phyloP scores from a whole-genome alignment of 257 asterid genomes.

The Anisodus tanguticus region DNA sequence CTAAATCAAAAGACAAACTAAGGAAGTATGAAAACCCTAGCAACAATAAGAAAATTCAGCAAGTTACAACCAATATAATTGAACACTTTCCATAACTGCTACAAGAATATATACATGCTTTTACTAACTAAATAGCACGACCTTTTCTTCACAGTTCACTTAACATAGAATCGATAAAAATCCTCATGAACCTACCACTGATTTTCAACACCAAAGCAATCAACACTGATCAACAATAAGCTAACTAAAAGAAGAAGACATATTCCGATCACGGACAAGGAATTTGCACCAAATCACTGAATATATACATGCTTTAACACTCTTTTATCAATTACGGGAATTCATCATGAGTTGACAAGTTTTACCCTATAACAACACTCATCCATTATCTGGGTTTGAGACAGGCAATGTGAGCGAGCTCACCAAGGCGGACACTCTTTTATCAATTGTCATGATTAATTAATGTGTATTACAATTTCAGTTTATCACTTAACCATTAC shows the following conservation, averaged over 20 bases:
- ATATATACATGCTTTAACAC: background rate
- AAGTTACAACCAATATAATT: background rate
- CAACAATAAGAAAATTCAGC: background rate
- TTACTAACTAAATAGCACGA: background rate
- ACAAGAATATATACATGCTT: background rate
- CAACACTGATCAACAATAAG: background rate
- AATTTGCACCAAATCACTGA: constrained; percentile 19
- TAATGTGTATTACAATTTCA: background rate
- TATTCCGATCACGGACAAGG: background rate
- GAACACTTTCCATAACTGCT: background rate
- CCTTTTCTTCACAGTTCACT: background rate
- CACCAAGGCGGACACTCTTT: background rate
- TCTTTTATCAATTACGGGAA: background rate
- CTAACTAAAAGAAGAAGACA: background rate
- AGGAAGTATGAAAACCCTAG: background rate
- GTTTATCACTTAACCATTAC: background rate
- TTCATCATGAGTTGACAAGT: background rate
- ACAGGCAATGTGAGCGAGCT: background rate
- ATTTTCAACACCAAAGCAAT: background rate
- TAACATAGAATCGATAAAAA: background rate
- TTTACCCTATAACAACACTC: background rate
- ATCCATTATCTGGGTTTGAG: background rate
- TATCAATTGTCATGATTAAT: background rate
- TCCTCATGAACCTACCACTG: background rate
- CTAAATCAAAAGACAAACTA: background rate